Percentiles rank a stretch among this genome's conserved stretches.
phyloP scores from a whole-genome alignment of 2,329 filamentous ascomycete genomes.

The Sphaerulina populicola region DNA sequence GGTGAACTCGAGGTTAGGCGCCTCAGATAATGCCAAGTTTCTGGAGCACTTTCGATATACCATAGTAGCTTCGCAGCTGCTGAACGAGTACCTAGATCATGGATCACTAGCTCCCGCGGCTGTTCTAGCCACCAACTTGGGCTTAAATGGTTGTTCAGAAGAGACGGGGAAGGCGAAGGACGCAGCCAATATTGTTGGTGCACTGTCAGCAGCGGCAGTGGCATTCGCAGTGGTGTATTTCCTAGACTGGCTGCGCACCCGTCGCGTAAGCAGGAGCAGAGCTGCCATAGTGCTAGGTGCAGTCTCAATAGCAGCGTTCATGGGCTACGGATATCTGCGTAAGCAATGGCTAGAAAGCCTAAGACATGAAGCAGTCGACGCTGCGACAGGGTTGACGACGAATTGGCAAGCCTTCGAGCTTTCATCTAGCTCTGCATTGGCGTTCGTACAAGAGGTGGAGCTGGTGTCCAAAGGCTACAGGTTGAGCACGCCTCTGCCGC shows the following conservation, averaged over 20 bases:
- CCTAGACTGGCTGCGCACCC: constrained; percentile 59
- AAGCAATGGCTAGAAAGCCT: constrained; percentile 76
- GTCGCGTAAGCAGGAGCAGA: constrained; percentile 50
- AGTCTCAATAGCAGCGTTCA: constrained; percentile 46
- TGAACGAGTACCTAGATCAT: constrained; percentile 56
- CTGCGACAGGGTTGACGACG: constrained; percentile 59
- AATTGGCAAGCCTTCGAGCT: constrained; percentile 75
- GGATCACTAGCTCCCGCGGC: constrained; percentile 33
- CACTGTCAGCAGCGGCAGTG: constrained; percentile 54
- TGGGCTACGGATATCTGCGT: constrained; percentile 63
- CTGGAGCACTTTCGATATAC: constrained; percentile 89
- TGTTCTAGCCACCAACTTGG: constrained; percentile 7
- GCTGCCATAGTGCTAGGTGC: constrained; percentile 42
- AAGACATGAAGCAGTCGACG: constrained; percentile 62
- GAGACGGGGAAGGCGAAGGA: constrained; percentile 24
- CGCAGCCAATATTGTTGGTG: constrained; percentile 51
- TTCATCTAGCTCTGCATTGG: constrained; percentile 64
- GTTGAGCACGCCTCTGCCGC: constrained; percentile 80
- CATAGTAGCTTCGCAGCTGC: constrained; percentile 81
- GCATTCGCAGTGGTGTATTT: constrained; percentile 59
- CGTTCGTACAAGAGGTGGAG: constrained; percentile 89
- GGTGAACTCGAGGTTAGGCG: constrained; percentile 63
- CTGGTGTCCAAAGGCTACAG: constrained; percentile 84
- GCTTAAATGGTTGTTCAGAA: constrained; percentile 21
- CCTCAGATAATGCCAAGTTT: constrained; percentile 73